phyloP scores from a whole-genome alignment of 163 green algal genomes.

The Chlorella variabilis region DNA sequence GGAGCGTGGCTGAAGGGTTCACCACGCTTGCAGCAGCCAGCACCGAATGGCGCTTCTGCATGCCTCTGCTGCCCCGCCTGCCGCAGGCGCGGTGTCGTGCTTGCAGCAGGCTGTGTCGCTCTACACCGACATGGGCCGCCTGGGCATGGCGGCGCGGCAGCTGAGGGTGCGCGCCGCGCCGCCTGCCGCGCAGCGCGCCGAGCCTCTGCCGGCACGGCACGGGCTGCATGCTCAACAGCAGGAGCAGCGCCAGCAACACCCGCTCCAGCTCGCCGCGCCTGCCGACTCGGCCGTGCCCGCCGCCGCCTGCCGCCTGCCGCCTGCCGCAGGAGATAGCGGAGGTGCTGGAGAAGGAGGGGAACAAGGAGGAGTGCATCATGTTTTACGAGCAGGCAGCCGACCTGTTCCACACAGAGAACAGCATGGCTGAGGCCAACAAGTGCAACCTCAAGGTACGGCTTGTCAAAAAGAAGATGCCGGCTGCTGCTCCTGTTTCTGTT shows the following conservation, averaged over 20 bases:
- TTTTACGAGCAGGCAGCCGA: slow-evolving; percentile 92
- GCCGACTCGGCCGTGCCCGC: too few species aligned
- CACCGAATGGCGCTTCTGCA: too few species aligned
- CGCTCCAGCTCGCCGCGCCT: too few species aligned
- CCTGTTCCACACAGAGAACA: slow-evolving; percentile 89
- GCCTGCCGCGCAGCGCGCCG: too few species aligned
- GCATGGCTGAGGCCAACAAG: slow-evolving; percentile 86
- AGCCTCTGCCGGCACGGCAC: neutral
- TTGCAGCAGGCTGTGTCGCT: slow-evolving; percentile 83
- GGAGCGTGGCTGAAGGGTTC: too few species aligned
- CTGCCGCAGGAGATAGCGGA: slow-evolving; percentile 83
- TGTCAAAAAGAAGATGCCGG: neutral
- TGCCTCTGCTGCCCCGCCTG: neutral
- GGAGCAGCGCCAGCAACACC: too few species aligned
- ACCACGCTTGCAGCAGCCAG: too few species aligned
- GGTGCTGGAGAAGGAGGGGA: slow-evolving; percentile 81
- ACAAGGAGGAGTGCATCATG: slow-evolving; percentile 75
- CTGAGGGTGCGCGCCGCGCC: slow-evolving; percentile 61
- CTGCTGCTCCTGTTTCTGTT: neutral
- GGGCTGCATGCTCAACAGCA: too few species aligned
- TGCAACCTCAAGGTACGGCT: slow-evolving; percentile 83
- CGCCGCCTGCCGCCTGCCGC: neutral
- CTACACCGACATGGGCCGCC: slow-evolving; percentile 94
- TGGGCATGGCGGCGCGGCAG: slow-evolving; percentile 94
- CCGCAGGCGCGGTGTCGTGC: slow-evolving; percentile 63